These are phyloP conservation scores for Syzygium jambos DNA, from an alignment of 345 rosid species.

Conservation along the genomic window DNA sequence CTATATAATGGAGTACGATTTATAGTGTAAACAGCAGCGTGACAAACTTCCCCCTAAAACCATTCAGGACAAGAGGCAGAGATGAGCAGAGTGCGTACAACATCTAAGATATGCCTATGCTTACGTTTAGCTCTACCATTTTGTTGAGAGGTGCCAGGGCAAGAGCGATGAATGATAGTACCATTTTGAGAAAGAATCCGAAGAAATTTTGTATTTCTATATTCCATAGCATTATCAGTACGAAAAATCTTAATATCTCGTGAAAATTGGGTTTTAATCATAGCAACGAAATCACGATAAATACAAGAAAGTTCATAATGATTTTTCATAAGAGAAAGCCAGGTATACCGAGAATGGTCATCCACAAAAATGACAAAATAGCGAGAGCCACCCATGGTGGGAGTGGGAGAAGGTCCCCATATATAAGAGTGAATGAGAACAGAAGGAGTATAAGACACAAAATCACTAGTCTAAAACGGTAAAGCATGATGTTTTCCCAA, in stretches of 20 bases:
- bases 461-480: not conserved
- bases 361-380: not conserved
- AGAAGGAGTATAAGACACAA: not conserved
- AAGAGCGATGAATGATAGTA: not conserved
- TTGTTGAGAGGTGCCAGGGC: not conserved
- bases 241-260: not conserved
- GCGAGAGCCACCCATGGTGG: not conserved
- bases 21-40: not conserved
- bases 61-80: not conserved
- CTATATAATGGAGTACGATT: accelerated
- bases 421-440: not conserved
- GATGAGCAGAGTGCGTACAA: not conserved
- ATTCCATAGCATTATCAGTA: not conserved
- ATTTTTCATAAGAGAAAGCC: not conserved
- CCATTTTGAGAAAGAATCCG: not conserved
- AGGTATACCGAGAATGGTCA: not conserved
- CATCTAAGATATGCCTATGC: not conserved
- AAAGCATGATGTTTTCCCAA: not conserved
- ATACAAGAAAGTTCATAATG: not conserved
- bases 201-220: not conserved
- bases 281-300: not conserved
- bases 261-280: not conserved
- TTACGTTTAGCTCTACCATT: not conserved
- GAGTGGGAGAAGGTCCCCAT: not conserved
- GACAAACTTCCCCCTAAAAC: not conserved